These are phyloP conservation scores for Corniculantispora saksenae DNA, from an alignment of 2,329 filamentous ascomycete species.

Conservation along the genomic window DNA sequence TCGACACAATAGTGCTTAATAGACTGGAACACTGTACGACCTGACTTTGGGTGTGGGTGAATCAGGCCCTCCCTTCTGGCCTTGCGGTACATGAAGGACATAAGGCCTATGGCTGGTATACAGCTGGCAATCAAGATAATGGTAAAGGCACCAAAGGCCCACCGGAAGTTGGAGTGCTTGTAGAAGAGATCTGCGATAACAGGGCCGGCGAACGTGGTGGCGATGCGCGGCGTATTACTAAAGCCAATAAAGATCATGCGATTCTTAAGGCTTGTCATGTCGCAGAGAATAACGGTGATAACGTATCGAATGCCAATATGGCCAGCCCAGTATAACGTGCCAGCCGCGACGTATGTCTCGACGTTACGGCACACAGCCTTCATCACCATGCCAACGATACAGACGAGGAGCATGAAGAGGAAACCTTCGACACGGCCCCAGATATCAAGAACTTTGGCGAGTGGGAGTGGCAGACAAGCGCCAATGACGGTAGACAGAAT, in stretches of 20 bases:
- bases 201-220: constrained; percentile 46
- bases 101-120: constrained; percentile 37
- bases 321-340: constrained; percentile 66
- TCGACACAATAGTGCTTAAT: constrained; percentile 55
- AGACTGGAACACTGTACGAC: constrained; percentile 48
- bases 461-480: constrained; percentile 39
- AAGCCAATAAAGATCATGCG: constrained; percentile 46
- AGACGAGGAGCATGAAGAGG: constrained; percentile 42
- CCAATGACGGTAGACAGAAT: constrained; percentile 56
- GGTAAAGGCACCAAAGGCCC: constrained; percentile 61
- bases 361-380: constrained; percentile 63
- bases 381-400: constrained; percentile 58
- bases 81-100: constrained; percentile 23
- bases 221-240: constrained; percentile 46
- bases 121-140: constrained; percentile 60
- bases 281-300: constrained; percentile 44
- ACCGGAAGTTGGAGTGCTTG: constrained; percentile 41
- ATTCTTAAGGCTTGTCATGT: constrained; percentile 45
- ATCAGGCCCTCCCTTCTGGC: constrained; percentile 23
- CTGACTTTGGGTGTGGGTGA: constrained; percentile 48
- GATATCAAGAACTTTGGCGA: constrained; percentile 52
- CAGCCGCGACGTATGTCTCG: constrained; percentile 58
- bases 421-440: constrained; percentile 51
- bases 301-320: constrained; percentile 43
- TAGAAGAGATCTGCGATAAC: constrained; percentile 42